Percentiles rank a stretch among this genome's conserved stretches.
Conservation (phyloP, 169 alveolate species). For the Amoebophrya sp. region DNA sequence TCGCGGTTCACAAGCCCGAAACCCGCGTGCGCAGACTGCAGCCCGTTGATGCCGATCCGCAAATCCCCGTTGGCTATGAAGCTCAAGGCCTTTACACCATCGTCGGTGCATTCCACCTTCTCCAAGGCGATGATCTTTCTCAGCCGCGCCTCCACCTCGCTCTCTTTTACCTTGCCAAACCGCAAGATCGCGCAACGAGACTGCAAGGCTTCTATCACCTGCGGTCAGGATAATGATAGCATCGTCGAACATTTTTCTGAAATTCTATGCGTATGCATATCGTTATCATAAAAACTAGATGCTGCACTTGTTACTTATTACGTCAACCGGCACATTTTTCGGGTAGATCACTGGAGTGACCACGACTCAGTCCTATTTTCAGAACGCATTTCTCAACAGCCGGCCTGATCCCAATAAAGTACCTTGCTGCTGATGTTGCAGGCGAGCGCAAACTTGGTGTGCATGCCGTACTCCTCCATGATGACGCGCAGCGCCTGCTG, state of each 20-base stretch:
- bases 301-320: too few species aligned
- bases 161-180: conserved; percentile 82
- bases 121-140: conserved; percentile 48
- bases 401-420: conserved; percentile 38
- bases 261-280: too few species aligned
- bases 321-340: too few species aligned
- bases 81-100: conserved; percentile 87
- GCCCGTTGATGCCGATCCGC: conserved; percentile 80
- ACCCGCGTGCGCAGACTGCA: conserved; percentile 89
- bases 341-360: too few species aligned
- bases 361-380: too few species aligned
- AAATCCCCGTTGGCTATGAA: conserved; percentile 89
- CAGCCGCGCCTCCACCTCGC: conserved; percentile 55
- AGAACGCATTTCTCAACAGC: too few species aligned
- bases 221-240: too few species aligned
- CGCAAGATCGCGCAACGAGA: conserved; percentile 93
- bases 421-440: conserved; percentile 92
- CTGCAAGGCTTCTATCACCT: background rate
- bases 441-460: conserved; percentile 93
- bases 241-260: too few species aligned
- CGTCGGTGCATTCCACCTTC: conserved; percentile 61
- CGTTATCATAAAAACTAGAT: too few species aligned
- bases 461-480: conserved; percentile 87
- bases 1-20: conserved; percentile 82
- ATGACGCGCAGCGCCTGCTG: conserved; percentile 81